Base-by-base conservation (phyloP, 78 protist species). In the Goniomonas avonlea region DNA sequence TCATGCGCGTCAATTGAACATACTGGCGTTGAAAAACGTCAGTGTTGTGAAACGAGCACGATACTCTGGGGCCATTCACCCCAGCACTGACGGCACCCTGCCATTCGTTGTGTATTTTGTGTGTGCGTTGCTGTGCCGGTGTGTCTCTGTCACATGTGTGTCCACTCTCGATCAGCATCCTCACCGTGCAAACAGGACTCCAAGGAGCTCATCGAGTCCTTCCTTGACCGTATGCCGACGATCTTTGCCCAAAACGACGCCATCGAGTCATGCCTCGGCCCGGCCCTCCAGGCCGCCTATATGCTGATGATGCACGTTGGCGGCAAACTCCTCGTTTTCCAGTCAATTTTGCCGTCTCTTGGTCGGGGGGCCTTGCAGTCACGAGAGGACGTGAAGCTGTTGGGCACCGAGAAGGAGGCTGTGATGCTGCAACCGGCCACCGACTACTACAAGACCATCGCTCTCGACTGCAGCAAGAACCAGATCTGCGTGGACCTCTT, bases 201-300 rank as follows among this genome's bases (percentile, higher is more conserved):
- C n/a, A n/a, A n/a, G n/a, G n/a, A n/a, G n/a, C n/a, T n/a, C n/a
- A 43, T 63, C 47, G 71, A 63, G 71, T 17, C 71, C 27, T 9
- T 63, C 27, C 31, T 63, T 27, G 31, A 15, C 47, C 32, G 37
- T 39, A 39, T 63, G 50, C 71, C 71, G 5, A 37, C 50, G 37
- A 63, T 63, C 47, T 63, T 63, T 25, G 43, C 50, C 38, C 37
- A 31, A 17, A n/a, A 39, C 17, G 37, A 37, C 45, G 37, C 32
- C 71, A n/a, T 27, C 1, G 71, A 63, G 47, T 9, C 71, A 1
- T 17, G 37, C 7, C 43, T 63, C 71, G 32, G 9, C 25, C 45
- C 71, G 32, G 71, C 71, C 50, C 29, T 63, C 35, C 71, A 63
- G 71, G 71, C 53, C 53, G 53, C 53, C 25, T 45, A 9, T 45